Conservation (phyloP, 305 asterid genomes). For the Solanum hybrid region DNA sequence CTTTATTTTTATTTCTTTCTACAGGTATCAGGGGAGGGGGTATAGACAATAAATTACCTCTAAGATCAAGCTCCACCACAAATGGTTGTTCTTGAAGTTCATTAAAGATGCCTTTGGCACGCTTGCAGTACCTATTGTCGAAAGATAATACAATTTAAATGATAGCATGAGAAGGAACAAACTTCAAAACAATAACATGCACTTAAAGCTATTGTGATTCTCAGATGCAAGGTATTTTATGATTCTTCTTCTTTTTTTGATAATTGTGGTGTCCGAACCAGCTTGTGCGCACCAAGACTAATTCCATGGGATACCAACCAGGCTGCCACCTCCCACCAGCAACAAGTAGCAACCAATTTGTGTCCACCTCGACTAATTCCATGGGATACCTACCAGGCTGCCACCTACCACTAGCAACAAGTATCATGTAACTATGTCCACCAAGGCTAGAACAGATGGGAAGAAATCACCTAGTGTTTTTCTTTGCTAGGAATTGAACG, state of each 20-base stretch:
- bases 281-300: not conserved
- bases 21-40: not conserved
- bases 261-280: not conserved
- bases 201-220: not conserved
- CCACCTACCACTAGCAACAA: not conserved
- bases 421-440: not conserved
- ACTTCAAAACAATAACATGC: not conserved
- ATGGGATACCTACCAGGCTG: not conserved
- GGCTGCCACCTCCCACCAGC: not conserved
- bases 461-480: not conserved
- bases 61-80: constrained; percentile 96
- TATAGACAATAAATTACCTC: constrained; percentile 34
- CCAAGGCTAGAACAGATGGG: not conserved
- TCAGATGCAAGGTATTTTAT: not conserved
- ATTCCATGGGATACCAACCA: not conserved
- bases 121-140: constrained; percentile 47
- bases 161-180: not conserved
- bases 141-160: constrained; percentile 7
- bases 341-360: not conserved
- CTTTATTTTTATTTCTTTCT: not conserved
- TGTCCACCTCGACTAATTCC: not conserved
- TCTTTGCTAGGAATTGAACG: not conserved
- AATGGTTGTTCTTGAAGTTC: constrained; percentile 71
- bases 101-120: constrained; percentile 53
- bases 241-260: not conserved